phyloP scores from a whole-genome alignment of 2,329 filamentous ascomycete species.

The Calonectria hawksworthii region DNA sequence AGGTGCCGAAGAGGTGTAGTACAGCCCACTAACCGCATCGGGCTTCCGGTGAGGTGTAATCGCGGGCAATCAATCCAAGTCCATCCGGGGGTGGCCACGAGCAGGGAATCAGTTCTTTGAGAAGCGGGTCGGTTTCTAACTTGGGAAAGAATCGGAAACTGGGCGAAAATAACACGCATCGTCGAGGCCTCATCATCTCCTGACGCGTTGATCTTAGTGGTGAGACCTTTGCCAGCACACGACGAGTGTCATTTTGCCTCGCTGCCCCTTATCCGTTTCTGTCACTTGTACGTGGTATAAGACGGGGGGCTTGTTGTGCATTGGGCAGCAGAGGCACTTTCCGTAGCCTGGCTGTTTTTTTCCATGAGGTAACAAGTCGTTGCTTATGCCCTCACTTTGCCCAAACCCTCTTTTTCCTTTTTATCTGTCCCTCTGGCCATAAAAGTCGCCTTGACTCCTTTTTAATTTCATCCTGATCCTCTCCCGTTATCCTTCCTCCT shows the following conservation, averaged over 20 bases:
- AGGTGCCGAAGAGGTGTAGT: constrained; percentile 31
- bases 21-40: constrained; percentile 24
- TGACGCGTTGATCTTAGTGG: constrained; percentile 40
- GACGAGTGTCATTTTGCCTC: constrained; percentile 36
- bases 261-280: constrained; percentile 38
- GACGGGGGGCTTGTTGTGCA: constrained; percentile 39
- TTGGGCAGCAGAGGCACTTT: constrained; percentile 48
- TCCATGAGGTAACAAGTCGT: constrained; percentile 36
- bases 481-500: constrained; percentile 13
- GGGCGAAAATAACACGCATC: constrained; percentile 30
- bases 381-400: constrained; percentile 32
- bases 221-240: constrained; percentile 40
- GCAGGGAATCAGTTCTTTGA: constrained; percentile 8
- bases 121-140: constrained; percentile 24
- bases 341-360: constrained; percentile 39
- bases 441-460: constrained; percentile 2
- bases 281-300: constrained; percentile 37
- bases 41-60: constrained; percentile 27
- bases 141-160: constrained; percentile 30
- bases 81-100: constrained; percentile 1
- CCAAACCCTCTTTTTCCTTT: constrained; percentile 31
- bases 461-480: constrained; percentile 8
- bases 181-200: constrained; percentile 41
- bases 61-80: not conserved
- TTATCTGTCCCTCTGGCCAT: constrained; percentile 7